Evolutionary conservation across 257 asterid species (phyloP).

Genomic region (Scutellaria galericulata): DNA sequence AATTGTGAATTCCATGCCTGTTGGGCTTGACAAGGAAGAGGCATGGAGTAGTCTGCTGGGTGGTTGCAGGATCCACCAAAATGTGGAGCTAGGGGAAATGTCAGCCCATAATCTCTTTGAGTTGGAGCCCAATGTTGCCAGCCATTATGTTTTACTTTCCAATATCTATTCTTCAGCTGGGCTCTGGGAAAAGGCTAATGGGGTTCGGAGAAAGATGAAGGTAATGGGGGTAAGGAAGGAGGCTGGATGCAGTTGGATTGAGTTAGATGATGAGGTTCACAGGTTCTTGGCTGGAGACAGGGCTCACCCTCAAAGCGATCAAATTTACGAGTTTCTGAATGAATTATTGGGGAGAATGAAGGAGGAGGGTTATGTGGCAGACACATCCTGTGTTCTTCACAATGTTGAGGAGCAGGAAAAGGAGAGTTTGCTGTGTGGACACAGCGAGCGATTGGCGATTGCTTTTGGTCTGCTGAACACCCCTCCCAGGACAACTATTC

Average conservation of each 20-base stretch:
- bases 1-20: slow-evolving; percentile 60
- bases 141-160: slow-evolving; percentile 81
- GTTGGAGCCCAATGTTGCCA: slow-evolving; percentile 76
- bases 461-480: slow-evolving; percentile 83
- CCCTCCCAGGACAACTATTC: slow-evolving; percentile 65
- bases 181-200: slow-evolving; percentile 70
- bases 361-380: slow-evolving; percentile 76
- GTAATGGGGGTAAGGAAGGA: slow-evolving; percentile 73
- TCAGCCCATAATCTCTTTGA: slow-evolving; percentile 65
- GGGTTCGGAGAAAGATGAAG: slow-evolving; percentile 70
- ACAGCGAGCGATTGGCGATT: slow-evolving; percentile 84
- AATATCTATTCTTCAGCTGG: slow-evolving; percentile 80
- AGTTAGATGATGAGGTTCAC: slow-evolving; percentile 66
- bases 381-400: slow-evolving; percentile 88
- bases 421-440: slow-evolving; percentile 80
- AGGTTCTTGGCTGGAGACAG: slow-evolving; percentile 80
- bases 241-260: slow-evolving; percentile 92
- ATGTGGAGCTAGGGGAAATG: slow-evolving; percentile 75
- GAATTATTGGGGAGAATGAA: slow-evolving; percentile 62
- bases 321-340: slow-evolving; percentile 53
- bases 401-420: slow-evolving; percentile 76
- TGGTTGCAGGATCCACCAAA: slow-evolving; percentile 72
- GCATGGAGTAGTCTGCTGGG: slow-evolving; percentile 93
- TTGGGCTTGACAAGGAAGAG: slow-evolving; percentile 52
- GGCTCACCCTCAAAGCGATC: slow-evolving; percentile 65